A percentile compares a stretch with the other conserved stretches of the same genome.
Evolutionary conservation across 768 basidiomycete genomes (phyloP).

Genomic region (Mycena chlorophos): DNA sequence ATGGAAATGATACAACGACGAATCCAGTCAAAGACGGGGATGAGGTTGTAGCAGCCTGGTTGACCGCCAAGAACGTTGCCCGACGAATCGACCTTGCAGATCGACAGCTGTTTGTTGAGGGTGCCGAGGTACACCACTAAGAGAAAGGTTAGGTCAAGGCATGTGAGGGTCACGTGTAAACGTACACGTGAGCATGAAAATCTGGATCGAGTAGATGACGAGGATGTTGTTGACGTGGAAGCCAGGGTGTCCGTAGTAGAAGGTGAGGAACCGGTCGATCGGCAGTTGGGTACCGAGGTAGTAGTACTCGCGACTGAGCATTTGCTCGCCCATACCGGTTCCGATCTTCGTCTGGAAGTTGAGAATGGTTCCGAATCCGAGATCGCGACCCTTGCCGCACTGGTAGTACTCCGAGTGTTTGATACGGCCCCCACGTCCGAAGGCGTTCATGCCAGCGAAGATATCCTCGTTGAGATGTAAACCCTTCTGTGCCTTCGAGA

Average conservation of each 20-base stretch:
- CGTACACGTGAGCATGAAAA: constrained; percentile 94
- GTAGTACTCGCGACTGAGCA: constrained; percentile 99
- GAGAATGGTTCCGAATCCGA: constrained; percentile 97
- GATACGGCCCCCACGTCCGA: constrained; percentile 96
- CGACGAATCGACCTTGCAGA: constrained; percentile 83
- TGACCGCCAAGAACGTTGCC: constrained; percentile 83
- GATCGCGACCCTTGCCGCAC: constrained; percentile 98
- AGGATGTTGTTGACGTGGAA: constrained; percentile 99
- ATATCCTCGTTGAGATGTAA: constrained; percentile 99
- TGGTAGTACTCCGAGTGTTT: constrained; percentile 99
- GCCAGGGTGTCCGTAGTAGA: constrained; percentile 99
- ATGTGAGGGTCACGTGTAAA: constrained; percentile 26
- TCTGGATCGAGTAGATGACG: constrained; percentile 96
- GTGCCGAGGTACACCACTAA: constrained; percentile 93
- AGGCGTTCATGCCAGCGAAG: constrained; percentile 98
- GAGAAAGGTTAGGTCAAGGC: constrained; percentile 15
- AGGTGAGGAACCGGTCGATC: constrained; percentile 97
- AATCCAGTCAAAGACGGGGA: constrained; percentile 98
- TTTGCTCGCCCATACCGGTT: constrained; percentile 99
- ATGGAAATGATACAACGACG: constrained; percentile 95
- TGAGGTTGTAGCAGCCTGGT: constrained; percentile 92
- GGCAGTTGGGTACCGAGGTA: constrained; percentile 98
- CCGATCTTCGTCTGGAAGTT: constrained; percentile 99
- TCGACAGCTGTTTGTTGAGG: constrained; percentile 87
- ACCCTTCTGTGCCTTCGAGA: constrained; percentile 99